Evolutionary conservation across 768 basidiomycete genomes (phyloP).

Genomic region (Daedalea quercina): DNA sequence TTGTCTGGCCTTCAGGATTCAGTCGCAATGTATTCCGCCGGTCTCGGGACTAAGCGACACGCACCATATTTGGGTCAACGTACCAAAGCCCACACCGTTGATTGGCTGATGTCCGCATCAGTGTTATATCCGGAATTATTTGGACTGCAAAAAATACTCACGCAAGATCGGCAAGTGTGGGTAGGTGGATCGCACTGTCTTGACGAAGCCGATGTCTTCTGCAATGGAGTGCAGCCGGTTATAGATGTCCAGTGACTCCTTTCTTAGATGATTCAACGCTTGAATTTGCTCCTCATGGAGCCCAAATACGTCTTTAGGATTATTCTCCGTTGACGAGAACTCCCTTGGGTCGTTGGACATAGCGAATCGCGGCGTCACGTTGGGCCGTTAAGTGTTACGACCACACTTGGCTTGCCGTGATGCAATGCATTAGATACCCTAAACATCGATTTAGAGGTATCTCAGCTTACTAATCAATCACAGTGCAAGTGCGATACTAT

Average conservation of each 20-base stretch:
- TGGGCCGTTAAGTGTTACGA: too few species aligned
- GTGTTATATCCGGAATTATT: not conserved
- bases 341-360: too few species aligned
- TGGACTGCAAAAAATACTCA: conserved; percentile 15
- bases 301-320: not conserved
- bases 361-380: too few species aligned
- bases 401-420: too few species aligned
- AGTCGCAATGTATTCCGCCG: conserved; percentile 13
- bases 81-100: conserved; percentile 96
- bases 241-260: conserved; percentile 70
- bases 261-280: conserved; percentile 47
- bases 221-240: conserved; percentile 85
- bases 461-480: too few species aligned
- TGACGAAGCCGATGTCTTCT: conserved; percentile 70
- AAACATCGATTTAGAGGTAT: too few species aligned
- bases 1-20: conserved; percentile 15
- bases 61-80: conserved; percentile 59
- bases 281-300: conserved; percentile 6
- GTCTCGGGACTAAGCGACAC: conserved; percentile 12
- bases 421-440: too few species aligned
- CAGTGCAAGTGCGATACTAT: too few species aligned
- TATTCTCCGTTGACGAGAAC: not conserved
- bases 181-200: conserved; percentile 41
- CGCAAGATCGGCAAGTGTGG: conserved; percentile 50
- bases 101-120: conserved; percentile 57